A percentile compares a stretch with the other conserved stretches of the same genome.
phyloP scores from a whole-genome alignment of 345 rosid genomes.

The Pistacia vera region DNA sequence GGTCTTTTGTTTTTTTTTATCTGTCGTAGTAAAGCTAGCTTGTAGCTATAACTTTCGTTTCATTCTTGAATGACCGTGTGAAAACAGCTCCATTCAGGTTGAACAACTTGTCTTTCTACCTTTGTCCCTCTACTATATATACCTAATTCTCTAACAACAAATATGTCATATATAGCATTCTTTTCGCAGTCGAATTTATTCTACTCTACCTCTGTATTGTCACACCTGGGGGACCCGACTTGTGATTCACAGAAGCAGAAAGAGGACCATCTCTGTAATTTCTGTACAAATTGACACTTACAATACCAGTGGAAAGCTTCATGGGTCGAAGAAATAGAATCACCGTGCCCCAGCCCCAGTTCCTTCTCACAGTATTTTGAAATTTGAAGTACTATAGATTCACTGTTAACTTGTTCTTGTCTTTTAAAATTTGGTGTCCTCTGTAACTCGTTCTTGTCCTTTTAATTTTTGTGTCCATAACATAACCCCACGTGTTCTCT shows the following conservation, averaged over 20 bases:
- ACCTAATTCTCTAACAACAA: background rate
- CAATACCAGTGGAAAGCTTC: background rate
- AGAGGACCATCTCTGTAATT: background rate
- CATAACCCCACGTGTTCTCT: background rate
- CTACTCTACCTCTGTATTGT: background rate
- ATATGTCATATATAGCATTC: background rate
- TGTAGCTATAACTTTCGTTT: background rate
- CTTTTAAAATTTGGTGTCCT: background rate
- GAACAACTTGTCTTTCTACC: conserved; percentile 21
- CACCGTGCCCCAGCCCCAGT: background rate
- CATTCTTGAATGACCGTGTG: conserved; percentile 10
- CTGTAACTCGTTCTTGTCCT: no score
- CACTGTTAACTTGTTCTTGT: background rate
- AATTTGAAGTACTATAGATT: background rate
- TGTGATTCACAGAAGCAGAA: background rate
- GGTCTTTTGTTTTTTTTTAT: background rate
- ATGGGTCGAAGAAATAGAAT: background rate
- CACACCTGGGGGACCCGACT: background rate
- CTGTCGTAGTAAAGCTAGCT: background rate
- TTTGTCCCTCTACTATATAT: conserved; percentile 20
- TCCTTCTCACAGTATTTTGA: background rate
- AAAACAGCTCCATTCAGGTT: conserved; percentile 22
- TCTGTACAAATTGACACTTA: background rate
- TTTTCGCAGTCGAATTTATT: background rate
- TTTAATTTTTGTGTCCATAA: background rate